Evolutionary conservation across 495 filamentous ascomycete genomes (phyloP).

Genomic region (Xylaria nigripes): DNA sequence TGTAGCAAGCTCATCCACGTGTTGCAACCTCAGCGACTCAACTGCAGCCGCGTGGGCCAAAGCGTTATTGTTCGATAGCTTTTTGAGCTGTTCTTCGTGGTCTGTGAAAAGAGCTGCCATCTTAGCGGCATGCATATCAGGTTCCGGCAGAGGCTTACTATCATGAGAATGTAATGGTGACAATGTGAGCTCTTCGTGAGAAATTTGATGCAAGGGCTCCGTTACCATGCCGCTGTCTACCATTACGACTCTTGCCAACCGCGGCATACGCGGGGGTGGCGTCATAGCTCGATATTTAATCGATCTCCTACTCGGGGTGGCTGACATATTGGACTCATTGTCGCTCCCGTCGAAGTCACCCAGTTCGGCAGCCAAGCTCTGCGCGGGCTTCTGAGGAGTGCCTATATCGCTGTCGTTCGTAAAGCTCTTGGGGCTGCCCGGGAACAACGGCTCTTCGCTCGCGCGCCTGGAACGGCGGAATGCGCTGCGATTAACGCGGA

Average conservation of each 20-base stretch:
- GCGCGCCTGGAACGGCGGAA: slow-evolving; percentile 54
- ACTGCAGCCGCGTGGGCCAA: slow-evolving; percentile 37
- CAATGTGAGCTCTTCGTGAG: slow-evolving; percentile 21
- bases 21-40: slow-evolving; percentile 36
- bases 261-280: slow-evolving; percentile 47
- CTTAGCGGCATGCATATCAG: slow-evolving; percentile 18
- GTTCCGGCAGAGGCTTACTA: slow-evolving; percentile 29
- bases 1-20: slow-evolving; percentile 33
- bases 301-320: slow-evolving; percentile 39
- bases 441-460: slow-evolving; percentile 51
- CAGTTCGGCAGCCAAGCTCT: slow-evolving; percentile 87
- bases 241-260: slow-evolving; percentile 50
- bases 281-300: slow-evolving; percentile 39
- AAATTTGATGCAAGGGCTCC: slow-evolving; percentile 41
- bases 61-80: slow-evolving; percentile 37
- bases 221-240: slow-evolving; percentile 86
- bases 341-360: slow-evolving; percentile 62
- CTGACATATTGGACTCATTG: slow-evolving; percentile 45
- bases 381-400: slow-evolving; percentile 49
- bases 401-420: slow-evolving; percentile 39
- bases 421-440: slow-evolving; percentile 50
- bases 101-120: slow-evolving; percentile 30
- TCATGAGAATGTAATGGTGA: slow-evolving; percentile 24
- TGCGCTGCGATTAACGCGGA: slow-evolving; percentile 57
- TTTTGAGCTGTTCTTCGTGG: slow-evolving; percentile 38